Evolutionary conservation across 768 basidiomycete genomes (phyloP).

Genomic region (Phlebiopsis gigantea): DNA sequence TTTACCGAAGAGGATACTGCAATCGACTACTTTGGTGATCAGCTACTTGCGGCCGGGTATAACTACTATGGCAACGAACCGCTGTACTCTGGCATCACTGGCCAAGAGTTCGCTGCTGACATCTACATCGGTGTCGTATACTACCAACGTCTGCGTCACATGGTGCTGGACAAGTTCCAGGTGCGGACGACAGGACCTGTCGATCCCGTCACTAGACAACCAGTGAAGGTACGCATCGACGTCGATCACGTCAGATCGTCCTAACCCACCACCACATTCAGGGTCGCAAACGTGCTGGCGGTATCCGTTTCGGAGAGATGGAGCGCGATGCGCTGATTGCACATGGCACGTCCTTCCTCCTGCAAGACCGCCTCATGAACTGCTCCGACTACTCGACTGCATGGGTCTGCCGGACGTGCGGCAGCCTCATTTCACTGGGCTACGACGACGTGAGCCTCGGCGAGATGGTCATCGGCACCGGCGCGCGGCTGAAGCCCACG

Average conservation of each 20-base stretch:
- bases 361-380: constrained; percentile 99
- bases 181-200: constrained; percentile 98
- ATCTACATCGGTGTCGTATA: constrained; percentile 99
- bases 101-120: constrained; percentile 96
- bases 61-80: constrained; percentile 99
- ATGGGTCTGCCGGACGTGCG: constrained; percentile 97
- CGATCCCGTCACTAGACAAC: constrained; percentile 92
- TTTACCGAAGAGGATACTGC: constrained; percentile 98
- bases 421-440: constrained; percentile 91
- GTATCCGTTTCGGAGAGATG: constrained; percentile 99
- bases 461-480: constrained; percentile 47
- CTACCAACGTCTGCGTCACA: constrained; percentile 97
- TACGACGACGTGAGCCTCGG: constrained; percentile 86
- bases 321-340: constrained; percentile 98
- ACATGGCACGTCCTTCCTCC: constrained; percentile 95
- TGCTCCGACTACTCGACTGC: constrained; percentile 99
- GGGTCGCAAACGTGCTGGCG: constrained; percentile 97
- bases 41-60: constrained; percentile 89
- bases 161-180: constrained; percentile 99
- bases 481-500: constrained; percentile 48
- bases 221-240: constrained; percentile 72
- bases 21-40: constrained; percentile 94
- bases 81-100: constrained; percentile 99
- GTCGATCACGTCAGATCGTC: background rate
- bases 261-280: constrained; percentile 11